Evolutionary conservation across 331 rosid genomes (phyloP), one percentile per base, ranked within the genome.

Genomic region (Erythrophleum ivorense): DNA sequence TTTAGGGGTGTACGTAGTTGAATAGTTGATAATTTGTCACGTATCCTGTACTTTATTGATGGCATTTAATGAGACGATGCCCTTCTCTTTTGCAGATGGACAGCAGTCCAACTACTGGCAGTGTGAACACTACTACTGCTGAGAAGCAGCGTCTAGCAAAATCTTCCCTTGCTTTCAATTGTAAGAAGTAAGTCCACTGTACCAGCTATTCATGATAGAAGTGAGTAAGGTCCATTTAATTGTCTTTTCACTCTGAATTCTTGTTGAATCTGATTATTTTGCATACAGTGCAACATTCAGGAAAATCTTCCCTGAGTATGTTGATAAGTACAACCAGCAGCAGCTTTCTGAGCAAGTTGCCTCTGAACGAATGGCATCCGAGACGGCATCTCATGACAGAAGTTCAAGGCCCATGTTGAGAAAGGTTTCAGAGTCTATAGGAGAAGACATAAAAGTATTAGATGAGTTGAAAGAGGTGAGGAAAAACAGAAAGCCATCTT

Each of bases 141-240:
- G 98, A 96, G 94, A 96, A 96, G 94, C 97, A 90, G 80, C 97
- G 92, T 46, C 90, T 94, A 74, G 99, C 99, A 66, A 94, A 94
- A 86, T 73, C 94, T 71, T 96, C 99, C 79, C 95, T 96, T 58
- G 82, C 95, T 60, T 96, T 92, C 92, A 96, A 96, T 69, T 89
- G 92, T 67, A 94, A 90, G 87, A 92, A 94, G 99, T 96, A 91
- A 88, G 98, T 89, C 19, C 57, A 18, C 29, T 3, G 36, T 41
- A 50, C 41, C 55, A 71, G n/a, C 66, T 36, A 33, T 58, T 65
- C 31, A 64, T 62, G 57, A 77, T 34, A 31, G 48, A 55, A 78
- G 50, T 43, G 54, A 58, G 12, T 43, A 63, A 57, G 19, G 73
- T 77, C 66, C 58, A 34, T 81, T 19, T 41, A 40, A 60, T 76